Percentiles rank a stretch among this genome's conserved stretches.
phyloP scores from a whole-genome alignment of 2,329 filamentous ascomycete genomes.

The Hymenoscyphus salicellus region DNA sequence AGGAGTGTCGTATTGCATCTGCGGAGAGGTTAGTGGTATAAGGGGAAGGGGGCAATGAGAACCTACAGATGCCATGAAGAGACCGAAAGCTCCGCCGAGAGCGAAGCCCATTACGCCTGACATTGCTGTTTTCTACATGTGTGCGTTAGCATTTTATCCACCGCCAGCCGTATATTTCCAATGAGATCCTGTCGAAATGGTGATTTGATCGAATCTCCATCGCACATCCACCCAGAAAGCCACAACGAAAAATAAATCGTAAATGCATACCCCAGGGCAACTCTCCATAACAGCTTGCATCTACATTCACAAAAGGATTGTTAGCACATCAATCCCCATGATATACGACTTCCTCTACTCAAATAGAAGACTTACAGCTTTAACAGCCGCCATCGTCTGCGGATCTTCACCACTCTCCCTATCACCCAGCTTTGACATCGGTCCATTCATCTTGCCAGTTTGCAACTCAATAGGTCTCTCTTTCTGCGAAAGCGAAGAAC shows the following conservation, averaged over 20 bases:
- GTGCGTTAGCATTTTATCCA: slow-evolving; percentile 1
- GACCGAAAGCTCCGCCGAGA: slow-evolving; percentile 87
- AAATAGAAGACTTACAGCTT: slow-evolving; percentile 9
- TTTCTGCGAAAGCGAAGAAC: neutral
- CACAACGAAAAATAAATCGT: neutral
- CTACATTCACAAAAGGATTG: neutral
- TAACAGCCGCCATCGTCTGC: slow-evolving; percentile 14
- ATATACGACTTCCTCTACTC: neutral
- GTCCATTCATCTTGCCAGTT: slow-evolving; percentile 5
- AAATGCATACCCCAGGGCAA: slow-evolving; percentile 11
- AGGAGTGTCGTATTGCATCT: slow-evolving; percentile 99
- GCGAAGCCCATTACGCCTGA: slow-evolving; percentile 92
- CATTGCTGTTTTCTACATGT: slow-evolving; percentile 73
- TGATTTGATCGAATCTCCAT: neutral
- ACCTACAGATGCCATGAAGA: slow-evolving; percentile 95
- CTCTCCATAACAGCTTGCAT: slow-evolving; percentile 14
- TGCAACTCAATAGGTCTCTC: neutral
- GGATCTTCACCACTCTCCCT: slow-evolving; percentile 2
- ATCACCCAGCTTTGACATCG: neutral
- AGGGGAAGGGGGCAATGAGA: slow-evolving; percentile 9
- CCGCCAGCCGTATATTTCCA: too few relatives aligned
- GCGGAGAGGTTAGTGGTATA: slow-evolving; percentile 6
- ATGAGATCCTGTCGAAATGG: neutral
- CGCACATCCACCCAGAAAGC: neutral
- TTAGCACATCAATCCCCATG: slow-evolving; percentile 1